These are phyloP conservation scores for Chlorella variabilis DNA, from an alignment of 163 green algal genomes.

Conservation along the genomic window DNA sequence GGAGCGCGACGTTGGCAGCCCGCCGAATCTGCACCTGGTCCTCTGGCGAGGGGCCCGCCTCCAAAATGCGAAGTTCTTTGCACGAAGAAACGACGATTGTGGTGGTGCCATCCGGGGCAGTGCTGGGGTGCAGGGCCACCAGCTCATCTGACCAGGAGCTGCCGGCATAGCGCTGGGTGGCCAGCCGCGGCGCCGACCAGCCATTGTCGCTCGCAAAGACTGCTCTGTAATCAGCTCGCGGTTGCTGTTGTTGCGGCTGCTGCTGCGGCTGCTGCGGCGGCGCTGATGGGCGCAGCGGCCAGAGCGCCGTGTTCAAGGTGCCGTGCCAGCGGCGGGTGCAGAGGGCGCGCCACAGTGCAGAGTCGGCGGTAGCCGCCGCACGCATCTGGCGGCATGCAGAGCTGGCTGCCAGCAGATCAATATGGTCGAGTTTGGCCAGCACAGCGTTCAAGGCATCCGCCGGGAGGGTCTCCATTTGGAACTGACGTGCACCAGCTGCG, in stretches of 20 bases:
- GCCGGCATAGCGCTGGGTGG: slow-evolving; percentile 11
- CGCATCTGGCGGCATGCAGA: background rate
- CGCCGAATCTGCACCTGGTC: background rate
- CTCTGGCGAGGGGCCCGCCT: background rate
- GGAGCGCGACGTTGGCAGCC: background rate
- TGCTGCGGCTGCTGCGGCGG: background rate
- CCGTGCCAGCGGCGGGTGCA: slow-evolving; percentile 23
- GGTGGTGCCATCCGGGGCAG: background rate
- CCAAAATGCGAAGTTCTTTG: slow-evolving; percentile 14
- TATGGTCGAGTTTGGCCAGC: background rate
- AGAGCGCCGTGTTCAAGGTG: background rate
- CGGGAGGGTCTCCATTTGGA: background rate
- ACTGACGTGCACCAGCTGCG: no score
- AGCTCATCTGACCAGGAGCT: slow-evolving; percentile 11
- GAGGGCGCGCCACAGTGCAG: background rate
- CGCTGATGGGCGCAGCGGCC: background rate
- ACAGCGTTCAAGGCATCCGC: slow-evolving; percentile 7
- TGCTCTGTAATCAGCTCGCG: background rate
- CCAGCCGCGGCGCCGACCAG: slow-evolving; percentile 3
- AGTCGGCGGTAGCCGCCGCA: background rate
- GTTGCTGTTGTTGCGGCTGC: background rate
- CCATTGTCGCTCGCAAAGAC: slow-evolving; percentile 13
- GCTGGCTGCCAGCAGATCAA: background rate
- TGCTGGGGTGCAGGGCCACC: background rate
- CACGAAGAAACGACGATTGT: background rate